Base-by-base conservation (phyloP, 805 yeast species). In the Pichia thaimueangensis region DNA sequence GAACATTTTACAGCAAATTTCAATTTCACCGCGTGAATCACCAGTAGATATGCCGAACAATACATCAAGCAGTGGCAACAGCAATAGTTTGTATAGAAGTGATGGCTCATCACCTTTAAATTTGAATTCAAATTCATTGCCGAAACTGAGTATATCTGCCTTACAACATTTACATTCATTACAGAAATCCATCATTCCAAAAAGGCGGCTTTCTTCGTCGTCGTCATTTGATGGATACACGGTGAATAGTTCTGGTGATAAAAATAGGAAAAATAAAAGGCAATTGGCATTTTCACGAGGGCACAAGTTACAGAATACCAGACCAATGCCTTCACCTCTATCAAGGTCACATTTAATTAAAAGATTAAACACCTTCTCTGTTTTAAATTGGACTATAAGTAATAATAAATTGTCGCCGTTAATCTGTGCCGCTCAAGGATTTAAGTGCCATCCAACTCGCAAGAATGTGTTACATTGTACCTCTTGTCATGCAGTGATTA, bases 371-470 rank as follows among this genome's bases (percentile, higher is more conserved):
- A 64, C 78, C 1, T 78, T 62, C 52, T 65, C 63, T 8, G 62
- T 70, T 2, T 50, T 70, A 29, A 71, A 71, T 51, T 78, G 82
- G 82, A 56, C 61, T 13, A 49, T 74, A 12, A 51, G 53, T 3
- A 53, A 52, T 37, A 21, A 39, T 7, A 43, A 42, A 5, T 53
- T 77, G 22, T 70, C 63, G 6, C 80, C 78, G 40, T 58, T 78
- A 27, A 63, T 55, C 24, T 71, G 78, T 51, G 68, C 79, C 1
- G 50, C 70, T 19, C 63, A 69, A 41, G 83, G 83, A 2, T 78
- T 82, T 82, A 58, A 54, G 38, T 71, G 76, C 47, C 68, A 67
- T 13, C 51, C 58, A 10, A 45, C 42, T 3, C 45, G 57, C 23
- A 60, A 54, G 35, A 65, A 68, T 42, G 62, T 57, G 36, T 42